These are phyloP conservation scores for Hydrangea macrophylla DNA, from an alignment of 148 eudicot species.

Conservation along the genomic window DNA sequence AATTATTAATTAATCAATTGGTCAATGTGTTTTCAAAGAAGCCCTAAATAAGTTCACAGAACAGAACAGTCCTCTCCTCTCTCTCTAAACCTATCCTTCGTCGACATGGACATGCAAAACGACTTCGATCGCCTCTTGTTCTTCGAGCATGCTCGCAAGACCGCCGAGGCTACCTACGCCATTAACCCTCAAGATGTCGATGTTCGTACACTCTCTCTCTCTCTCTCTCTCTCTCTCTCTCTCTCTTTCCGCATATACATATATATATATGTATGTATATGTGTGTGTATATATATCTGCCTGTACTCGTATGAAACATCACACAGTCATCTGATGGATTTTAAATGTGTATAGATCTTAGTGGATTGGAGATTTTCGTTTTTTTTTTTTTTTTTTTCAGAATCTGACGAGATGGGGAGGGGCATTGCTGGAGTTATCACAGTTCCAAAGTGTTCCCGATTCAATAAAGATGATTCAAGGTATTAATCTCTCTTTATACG, in stretches of 20 bases:
- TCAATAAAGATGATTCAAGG: constrained; percentile 50
- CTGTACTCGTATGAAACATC: too few relatives aligned
- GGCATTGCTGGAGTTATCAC: constrained; percentile 49
- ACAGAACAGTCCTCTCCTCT: too few relatives aligned
- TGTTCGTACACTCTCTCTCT: too few relatives aligned
- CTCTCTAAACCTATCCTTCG: too few relatives aligned
- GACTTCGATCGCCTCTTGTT: constrained; percentile 68
- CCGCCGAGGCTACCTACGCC: constrained; percentile 58
- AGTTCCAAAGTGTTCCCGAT: constrained; percentile 33
- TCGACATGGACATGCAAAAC: constrained; percentile 54
- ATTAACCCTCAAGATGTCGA: constrained; percentile 70
- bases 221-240: constrained; percentile 1
- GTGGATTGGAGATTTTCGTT: background rate
- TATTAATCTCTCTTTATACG: constrained; percentile 8
- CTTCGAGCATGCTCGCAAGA: constrained; percentile 78
- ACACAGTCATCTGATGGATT: background rate
- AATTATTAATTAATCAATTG: too few relatives aligned
- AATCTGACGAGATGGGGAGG: constrained; percentile 61
- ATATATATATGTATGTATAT: background rate
- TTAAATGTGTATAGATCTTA: background rate
- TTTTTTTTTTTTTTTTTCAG: constrained; percentile 22
- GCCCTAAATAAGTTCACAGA: too few relatives aligned
- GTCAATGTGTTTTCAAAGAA: too few relatives aligned
- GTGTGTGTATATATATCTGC: background rate
- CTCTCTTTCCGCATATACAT: background rate